Conservation (phyloP, 129 eudicot genomes). For the Erigeron canadensis region DNA sequence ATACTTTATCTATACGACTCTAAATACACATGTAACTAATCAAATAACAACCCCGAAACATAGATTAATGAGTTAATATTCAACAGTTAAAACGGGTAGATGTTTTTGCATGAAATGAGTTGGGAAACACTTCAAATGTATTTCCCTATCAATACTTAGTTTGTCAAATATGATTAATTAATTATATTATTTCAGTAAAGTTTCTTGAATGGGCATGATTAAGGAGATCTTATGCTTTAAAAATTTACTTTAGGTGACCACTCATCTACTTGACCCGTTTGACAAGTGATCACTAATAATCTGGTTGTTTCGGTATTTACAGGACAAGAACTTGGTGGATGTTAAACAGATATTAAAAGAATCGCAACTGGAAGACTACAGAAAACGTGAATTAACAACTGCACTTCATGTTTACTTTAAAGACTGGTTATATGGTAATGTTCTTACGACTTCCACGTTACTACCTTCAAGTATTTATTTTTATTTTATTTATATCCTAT, state of each 20-base stretch:
- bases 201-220: neutral
- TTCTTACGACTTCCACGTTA: neutral
- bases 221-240: neutral
- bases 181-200: neutral
- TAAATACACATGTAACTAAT: too few relatives aligned
- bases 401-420: conserved; percentile 89
- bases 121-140: neutral
- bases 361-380: conserved; percentile 75
- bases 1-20: too few relatives aligned
- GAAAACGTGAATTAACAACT: conserved; percentile 75
- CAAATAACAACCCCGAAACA: too few relatives aligned
- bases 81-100: neutral
- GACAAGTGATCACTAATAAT: neutral
- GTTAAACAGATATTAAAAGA: conserved; percentile 77
- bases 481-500: neutral
- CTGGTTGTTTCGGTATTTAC: conserved; percentile 10
- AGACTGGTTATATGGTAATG: conserved; percentile 95
- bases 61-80: too few relatives aligned
- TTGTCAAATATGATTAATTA: neutral
- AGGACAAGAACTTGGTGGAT: conserved; percentile 79
- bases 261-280: neutral
- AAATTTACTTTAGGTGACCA: neutral
- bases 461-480: neutral
- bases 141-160: neutral
- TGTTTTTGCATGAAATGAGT: neutral